phyloP scores from a whole-genome alignment of 306 rosid genomes.

The Rosa rugosa region DNA sequence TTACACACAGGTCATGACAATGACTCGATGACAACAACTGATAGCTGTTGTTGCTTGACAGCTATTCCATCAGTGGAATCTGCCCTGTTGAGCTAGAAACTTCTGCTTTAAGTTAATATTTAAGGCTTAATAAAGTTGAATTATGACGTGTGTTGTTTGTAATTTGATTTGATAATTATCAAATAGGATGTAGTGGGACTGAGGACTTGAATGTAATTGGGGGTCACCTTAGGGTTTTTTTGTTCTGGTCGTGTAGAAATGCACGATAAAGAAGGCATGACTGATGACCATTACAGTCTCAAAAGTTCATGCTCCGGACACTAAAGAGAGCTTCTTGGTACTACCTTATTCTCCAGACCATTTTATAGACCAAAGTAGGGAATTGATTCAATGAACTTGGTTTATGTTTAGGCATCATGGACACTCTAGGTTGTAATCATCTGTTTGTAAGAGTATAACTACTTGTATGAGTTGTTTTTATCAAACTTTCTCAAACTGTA shows the following conservation, averaged over 20 bases:
- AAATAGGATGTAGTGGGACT: background rate
- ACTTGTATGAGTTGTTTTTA: background rate
- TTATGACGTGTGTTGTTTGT: background rate
- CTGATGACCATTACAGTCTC: background rate
- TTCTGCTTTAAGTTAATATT: background rate
- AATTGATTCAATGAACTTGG: background rate
- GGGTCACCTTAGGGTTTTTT: background rate
- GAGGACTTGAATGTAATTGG: background rate
- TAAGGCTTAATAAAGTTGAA: background rate
- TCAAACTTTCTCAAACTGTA: background rate
- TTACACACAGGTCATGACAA: background rate
- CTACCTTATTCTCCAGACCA: background rate
- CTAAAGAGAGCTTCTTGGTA: background rate
- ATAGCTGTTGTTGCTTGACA: background rate
- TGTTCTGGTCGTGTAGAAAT: background rate
- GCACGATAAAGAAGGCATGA: background rate
- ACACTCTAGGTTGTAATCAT: background rate
- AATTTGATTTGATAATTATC: background rate
- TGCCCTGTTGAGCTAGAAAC: background rate
- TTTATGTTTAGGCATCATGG: conserved; percentile 4
- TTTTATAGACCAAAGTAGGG: background rate
- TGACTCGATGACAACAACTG: background rate
- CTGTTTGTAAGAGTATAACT: background rate
- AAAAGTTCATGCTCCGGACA: background rate
- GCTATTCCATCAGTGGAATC: background rate